Base-by-base conservation (phyloP, 495 filamentous ascomycete genomes). In the Aspergillus leporis region DNA sequence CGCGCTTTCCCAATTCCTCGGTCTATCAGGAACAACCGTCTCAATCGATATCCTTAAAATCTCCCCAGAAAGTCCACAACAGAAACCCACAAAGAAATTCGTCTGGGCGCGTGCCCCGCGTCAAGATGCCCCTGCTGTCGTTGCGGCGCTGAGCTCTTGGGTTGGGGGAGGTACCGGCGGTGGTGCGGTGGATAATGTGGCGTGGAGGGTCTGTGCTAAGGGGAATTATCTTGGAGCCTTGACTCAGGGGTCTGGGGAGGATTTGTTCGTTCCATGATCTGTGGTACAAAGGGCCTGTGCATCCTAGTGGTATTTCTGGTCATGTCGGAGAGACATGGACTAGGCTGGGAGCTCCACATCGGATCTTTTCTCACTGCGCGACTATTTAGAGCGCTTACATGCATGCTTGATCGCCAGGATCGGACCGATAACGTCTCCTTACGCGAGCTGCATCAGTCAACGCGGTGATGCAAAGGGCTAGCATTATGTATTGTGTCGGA, bases 1-100 rank as follows among this genome's bases (percentile, higher is more conserved):
- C 30, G 88, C 92, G 0, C 76, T 97, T 1, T 81, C 80, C 9
- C 89, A 92, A 66, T 96, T 90, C 74, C 84, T 97, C 19, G 93
- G 93, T 9, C 65, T 88, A 31, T 84, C 84, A 2, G 93, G 93
- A 32, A 78, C 88, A 5, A 83, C 87, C 1, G 91, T 97, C 21
- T 76, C 88, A 0, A 72, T 97, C 59, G 93, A 97, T 64, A 87
- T 97, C 32, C 78, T 97, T 8, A 85, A 89, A 45, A 72, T 89
- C 5, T 50, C 45, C 13, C 19, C 60, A 4, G 43, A 63, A 5
- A 28, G 19, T 22, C 38, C 38, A n/a, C 10, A 14, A 30, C 23
- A 10, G 63, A 66, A 31, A 50, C 61, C 18, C 58, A 64, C 47
- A 1, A 31, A 56, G 1, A 66, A 68, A 25, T 75, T 83, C 14